Base-by-base conservation (phyloP, 805 yeast genomes). In the Lipomyces sp. region DNA sequence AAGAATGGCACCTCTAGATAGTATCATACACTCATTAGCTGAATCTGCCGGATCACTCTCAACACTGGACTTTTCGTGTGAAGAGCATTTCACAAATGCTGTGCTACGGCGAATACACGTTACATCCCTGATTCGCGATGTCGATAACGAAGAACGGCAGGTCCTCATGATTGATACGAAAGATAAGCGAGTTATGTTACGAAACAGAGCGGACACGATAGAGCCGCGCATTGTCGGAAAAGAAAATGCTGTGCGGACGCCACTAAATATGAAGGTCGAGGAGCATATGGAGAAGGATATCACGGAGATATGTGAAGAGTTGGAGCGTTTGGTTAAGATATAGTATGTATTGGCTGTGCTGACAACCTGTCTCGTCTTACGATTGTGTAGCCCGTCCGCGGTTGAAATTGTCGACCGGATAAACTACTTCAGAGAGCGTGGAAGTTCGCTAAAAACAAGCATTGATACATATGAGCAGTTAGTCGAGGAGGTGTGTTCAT, bases 91-190 rank as follows among this genome's bases (percentile, higher is more conserved):
- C 59, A 72, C 73, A 32, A 67, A 67, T 37, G 73, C 74, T 15
- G 69, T 71, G 34, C 60, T 57, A 15, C 63, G 61, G n/a, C 69
- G 68, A 15, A 64, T 53, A 32, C 57, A 59, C 6, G 62, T 72
- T 34, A 72, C 74, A 48, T 59, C 70, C 18, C 64, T 72, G 24
- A 71, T 72, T 35, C 70, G 75, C 3, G 75, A 72, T 57, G 67
- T 73, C 48, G 69, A 71, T 45, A 51, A 64, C 18, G 67, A 64
- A 18, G 73, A 71, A 60, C 59, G 37, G 18, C 57, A 57, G 48
- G 42, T 71, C n/a, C 57, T 71, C 18, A 62, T 63, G 33, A 48
- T 66, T 30, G 69, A 57, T 34, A 13, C 18, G 29, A 42, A 8
- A n/a, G 62, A 62, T 2, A 60, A 51, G 15, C 57, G 60, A 0